Base-by-base conservation (phyloP, 257 asterid genomes). In the Ehretia macrophylla region DNA sequence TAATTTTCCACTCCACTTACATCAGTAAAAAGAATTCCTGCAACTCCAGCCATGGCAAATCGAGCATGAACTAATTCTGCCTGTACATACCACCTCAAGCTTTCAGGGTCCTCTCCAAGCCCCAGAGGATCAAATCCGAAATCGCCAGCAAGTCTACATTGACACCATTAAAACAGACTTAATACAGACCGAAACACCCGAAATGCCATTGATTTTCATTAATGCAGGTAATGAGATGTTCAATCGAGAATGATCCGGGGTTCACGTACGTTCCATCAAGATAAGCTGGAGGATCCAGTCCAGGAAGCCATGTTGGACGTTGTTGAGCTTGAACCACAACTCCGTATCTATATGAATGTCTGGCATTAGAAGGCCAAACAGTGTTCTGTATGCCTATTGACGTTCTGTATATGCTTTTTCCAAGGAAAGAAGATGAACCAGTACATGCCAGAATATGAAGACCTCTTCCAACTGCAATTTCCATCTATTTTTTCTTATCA, bases 21-120 rank as follows among this genome's bases (percentile, higher is more conserved):
- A 72, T 86, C 97, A 17, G 95, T 86, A 10, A 63, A 45, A 61
- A 90, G 95, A 78, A 90, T 80, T 55, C 97, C 96, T 35, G 85
- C 90, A 68, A 90, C 97, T 59, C 96, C 97, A 60, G 96, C 95
- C 97, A 90, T 90, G 72, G 97, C 97, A 47, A 87, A 87, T 32
- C 96, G 86, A 57, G 87, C 81, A 81, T 90, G 96, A 67, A 90
- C 91, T 10, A 90, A 80, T 77, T 89, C 97, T 8, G 95, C 97
- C 71, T 89, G 97, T 5, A 84, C 92, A 69, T 86, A 86, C 97
- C 97, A 86, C 81, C 62, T 89, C 71, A 89, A 77, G 80, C 81
- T 86, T 55, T 77, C 86, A 4, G 97, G 95, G 72, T 90, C 93
- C 77, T 90, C 96, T 45, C 96, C 97, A 46, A 90, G 96, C 32